Evolutionary conservation across 306 rosid species (phyloP), one percentile per base, ranked within the genome.

Genomic region (Pterocarpus macrocarpus): DNA sequence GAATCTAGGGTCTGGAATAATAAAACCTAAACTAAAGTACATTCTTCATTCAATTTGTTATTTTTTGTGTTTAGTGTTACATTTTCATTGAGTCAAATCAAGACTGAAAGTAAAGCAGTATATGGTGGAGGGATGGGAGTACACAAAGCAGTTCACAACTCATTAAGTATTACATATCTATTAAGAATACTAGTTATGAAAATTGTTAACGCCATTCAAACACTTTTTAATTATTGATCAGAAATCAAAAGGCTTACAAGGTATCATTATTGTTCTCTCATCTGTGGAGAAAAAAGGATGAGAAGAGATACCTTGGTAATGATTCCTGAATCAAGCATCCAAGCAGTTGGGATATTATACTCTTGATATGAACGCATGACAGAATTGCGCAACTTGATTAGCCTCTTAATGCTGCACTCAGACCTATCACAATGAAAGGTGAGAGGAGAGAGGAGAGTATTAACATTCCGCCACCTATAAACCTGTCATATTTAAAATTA

Each of bases 271-370:
- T 68, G 71, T 39, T 53, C 16, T 64, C 49, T 64, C 66, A 66
- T 22, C 28, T 1, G 28, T 22, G 28, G 53, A 69, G 64, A 22
- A 14, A 61, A 34, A 33, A 33, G 13, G 57, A 77, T 49, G 71
- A 44, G 56, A 65, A 65, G 63, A 17, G 15, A 85, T 83, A 94
- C 98, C 91, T 88, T 90, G 74, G 83, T 82, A 84, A 71, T 83
- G 55, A 92, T 85, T 75, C 98, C 98, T 2, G 97, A 87, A 84
- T 94, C 98, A 63, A 94, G 97, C 98, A 92, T 94, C 98, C 98
- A 94, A 63, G 85, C 85, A 56, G 86, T 90, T 79, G 98, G 97
- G 79, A 94, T 90, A 77, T 85, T 94, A 85, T 78, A 79, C 41
- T 80, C 86, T 34, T 91, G 89, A 81, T 94, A 92, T 71, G 94